These are phyloP conservation scores for Cudoniella acicularis DNA, from an alignment of 495 filamentous ascomycete genomes.

Conservation along the genomic window DNA sequence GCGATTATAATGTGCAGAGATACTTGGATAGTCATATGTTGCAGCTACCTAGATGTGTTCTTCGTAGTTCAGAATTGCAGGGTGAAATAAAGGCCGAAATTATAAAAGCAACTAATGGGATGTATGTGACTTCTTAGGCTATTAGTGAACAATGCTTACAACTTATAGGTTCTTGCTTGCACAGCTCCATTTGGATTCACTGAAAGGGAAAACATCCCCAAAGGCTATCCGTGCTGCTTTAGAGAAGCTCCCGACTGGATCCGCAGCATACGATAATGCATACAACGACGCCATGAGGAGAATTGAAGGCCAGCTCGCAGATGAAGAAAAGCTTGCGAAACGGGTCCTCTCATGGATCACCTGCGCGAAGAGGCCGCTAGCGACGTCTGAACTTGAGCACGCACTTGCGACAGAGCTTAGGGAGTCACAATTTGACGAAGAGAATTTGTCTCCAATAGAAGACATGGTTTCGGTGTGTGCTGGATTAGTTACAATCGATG, in stretches of 20 bases:
- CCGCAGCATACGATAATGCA: slow-evolving; percentile 3
- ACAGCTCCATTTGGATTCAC: slow-evolving; percentile 17
- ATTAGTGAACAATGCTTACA: background rate
- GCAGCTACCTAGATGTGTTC: slow-evolving; percentile 4
- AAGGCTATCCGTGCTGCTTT: slow-evolving; percentile 16
- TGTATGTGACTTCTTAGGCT: slow-evolving; percentile 8
- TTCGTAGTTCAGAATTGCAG: slow-evolving; percentile 1
- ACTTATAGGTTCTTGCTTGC: slow-evolving; percentile 19
- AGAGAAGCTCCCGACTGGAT: background rate
- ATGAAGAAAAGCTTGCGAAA: background rate
- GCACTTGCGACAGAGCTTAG: slow-evolving; percentile 19
- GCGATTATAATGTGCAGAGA: slow-evolving; percentile 14
- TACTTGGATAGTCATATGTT: slow-evolving; percentile 7
- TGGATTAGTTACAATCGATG: slow-evolving; percentile 50
- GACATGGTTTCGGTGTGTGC: slow-evolving; percentile 42
- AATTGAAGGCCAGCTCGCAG: slow-evolving; percentile 13
- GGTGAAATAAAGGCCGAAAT: slow-evolving; percentile 12
- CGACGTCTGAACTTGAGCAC: slow-evolving; percentile 15
- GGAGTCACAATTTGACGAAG: slow-evolving; percentile 28
- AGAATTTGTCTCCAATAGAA: slow-evolving; percentile 29
- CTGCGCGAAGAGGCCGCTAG: slow-evolving; percentile 20
- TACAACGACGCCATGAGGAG: slow-evolving; percentile 18
- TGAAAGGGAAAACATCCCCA: slow-evolving; percentile 10
- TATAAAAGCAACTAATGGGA: slow-evolving; percentile 8
- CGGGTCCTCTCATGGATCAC: slow-evolving; percentile 19